Percentiles rank a stretch among this genome's conserved stretches.
These are phyloP conservation scores for Begonia fuchsioides DNA, from an alignment of 306 rosid genomes.

Conservation along the genomic window DNA sequence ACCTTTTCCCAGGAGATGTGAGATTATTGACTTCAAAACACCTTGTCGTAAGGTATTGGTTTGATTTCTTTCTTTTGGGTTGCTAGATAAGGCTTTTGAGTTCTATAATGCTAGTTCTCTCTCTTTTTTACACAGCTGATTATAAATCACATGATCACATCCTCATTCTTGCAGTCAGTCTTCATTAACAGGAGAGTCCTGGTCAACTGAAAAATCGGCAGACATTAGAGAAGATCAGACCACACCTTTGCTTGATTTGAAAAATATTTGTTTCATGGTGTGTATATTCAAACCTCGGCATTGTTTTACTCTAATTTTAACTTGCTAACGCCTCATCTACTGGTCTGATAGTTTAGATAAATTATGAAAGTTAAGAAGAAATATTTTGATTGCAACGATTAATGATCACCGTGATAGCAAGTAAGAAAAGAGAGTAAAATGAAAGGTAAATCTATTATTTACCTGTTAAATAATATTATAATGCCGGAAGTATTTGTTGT, in stretches of 20 bases:
- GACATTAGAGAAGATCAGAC: slow-evolving; percentile 41
- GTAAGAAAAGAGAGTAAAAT: too few species aligned
- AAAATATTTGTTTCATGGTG: slow-evolving; percentile 77
- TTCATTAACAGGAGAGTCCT: slow-evolving; percentile 77
- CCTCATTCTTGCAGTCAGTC: slow-evolving; percentile 59
- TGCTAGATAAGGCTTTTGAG: slow-evolving; percentile 5
- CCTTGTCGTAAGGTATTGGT: slow-evolving; percentile 64
- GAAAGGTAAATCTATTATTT: too few species aligned
- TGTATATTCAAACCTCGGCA: slow-evolving; percentile 8
- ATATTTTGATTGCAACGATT: too few species aligned
- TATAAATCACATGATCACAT: slow-evolving; percentile 10
- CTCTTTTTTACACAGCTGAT: too few species aligned
- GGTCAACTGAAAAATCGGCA: slow-evolving; percentile 47
- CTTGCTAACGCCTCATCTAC: too few species aligned
- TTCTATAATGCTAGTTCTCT: slow-evolving; percentile 4
- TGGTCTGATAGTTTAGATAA: too few species aligned
- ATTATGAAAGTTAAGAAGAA: too few species aligned
- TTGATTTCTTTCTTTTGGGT: not conserved
- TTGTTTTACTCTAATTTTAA: too few species aligned
- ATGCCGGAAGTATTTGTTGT: too few species aligned
- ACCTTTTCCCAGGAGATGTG: slow-evolving; percentile 78
- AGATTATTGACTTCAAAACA: slow-evolving; percentile 62
- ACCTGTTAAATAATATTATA: too few species aligned
- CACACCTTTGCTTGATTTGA: slow-evolving; percentile 61
- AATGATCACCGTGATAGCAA: too few species aligned